phyloP scores from a whole-genome alignment of 768 basidiomycete species.

The Naganishia friedmannii region DNA sequence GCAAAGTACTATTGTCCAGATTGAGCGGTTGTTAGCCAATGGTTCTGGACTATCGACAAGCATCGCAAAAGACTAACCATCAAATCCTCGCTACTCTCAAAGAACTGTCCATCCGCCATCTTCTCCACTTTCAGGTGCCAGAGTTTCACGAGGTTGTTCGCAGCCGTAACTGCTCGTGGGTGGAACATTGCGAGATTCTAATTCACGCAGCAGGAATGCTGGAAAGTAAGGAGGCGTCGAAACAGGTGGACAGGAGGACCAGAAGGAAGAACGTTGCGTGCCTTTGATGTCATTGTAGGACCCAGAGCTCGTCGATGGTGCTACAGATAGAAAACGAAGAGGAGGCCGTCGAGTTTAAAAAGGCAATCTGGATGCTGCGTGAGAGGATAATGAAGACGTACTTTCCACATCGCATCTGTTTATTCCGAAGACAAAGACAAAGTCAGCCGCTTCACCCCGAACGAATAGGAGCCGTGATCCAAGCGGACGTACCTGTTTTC shows the following conservation, averaged over 20 bases:
- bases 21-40: too few species aligned
- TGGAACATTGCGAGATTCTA: conserved; percentile 39
- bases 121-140: conserved; percentile 32
- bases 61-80: neutral
- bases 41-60: too few species aligned
- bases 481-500: conserved; percentile 29
- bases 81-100: conserved; percentile 11
- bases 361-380: too few species aligned
- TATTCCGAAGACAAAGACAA: neutral
- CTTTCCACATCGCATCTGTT: conserved; percentile 14
- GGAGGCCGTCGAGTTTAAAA: neutral
- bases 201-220: neutral
- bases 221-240: too few species aligned
- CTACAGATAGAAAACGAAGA: conserved; percentile 15
- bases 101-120: conserved; percentile 22
- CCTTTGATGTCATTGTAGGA: conserved; percentile 42
- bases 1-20: conserved; percentile 13
- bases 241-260: too few species aligned
- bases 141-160: conserved; percentile 35
- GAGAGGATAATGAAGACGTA: neutral
- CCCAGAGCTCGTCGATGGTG: conserved; percentile 44
- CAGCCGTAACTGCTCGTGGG: conserved; percentile 34
- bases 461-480: neutral
- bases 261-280: neutral
- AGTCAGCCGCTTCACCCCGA: neutral